phyloP scores from a whole-genome alignment of 2,329 filamentous ascomycete species.

The Ophiocordyceps camponoti-saundersi region DNA sequence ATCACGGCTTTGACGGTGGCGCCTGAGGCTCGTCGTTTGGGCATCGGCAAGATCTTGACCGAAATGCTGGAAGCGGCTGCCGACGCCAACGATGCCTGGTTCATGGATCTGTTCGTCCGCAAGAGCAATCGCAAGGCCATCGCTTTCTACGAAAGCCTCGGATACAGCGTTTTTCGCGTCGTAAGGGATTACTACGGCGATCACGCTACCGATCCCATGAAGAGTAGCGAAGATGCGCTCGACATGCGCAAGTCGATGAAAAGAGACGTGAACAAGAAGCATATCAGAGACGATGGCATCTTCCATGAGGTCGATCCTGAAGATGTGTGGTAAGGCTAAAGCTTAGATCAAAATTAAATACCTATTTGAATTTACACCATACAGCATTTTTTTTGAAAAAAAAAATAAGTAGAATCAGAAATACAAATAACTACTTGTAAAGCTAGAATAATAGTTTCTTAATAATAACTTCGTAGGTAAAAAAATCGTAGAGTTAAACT shows the following conservation, averaged over 20 bases:
- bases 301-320: conserved; percentile 60
- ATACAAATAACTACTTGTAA: not conserved
- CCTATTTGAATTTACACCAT: not conserved
- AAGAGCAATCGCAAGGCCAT: conserved; percentile 80
- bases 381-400: no score
- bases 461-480: no score
- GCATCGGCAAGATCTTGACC: conserved; percentile 71
- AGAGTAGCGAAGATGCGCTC: conserved; percentile 67
- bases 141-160: conserved; percentile 75
- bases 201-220: conserved; percentile 47
- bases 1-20: conserved; percentile 92
- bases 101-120: conserved; percentile 87
- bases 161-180: conserved; percentile 77
- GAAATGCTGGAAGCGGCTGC: conserved; percentile 68
- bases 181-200: conserved; percentile 91
- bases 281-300: conserved; percentile 69
- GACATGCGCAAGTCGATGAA: conserved; percentile 92
- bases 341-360: not conserved
- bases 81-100: conserved; percentile 75
- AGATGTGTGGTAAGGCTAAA: conserved; percentile 55
- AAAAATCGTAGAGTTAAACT: no score
- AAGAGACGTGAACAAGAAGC: conserved; percentile 58
- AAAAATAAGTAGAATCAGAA: no score
- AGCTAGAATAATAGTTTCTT: no score
- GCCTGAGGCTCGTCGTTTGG: conserved; percentile 67